phyloP scores from a whole-genome alignment of 2,329 filamentous ascomycete species.

The Trichoderma breve region DNA sequence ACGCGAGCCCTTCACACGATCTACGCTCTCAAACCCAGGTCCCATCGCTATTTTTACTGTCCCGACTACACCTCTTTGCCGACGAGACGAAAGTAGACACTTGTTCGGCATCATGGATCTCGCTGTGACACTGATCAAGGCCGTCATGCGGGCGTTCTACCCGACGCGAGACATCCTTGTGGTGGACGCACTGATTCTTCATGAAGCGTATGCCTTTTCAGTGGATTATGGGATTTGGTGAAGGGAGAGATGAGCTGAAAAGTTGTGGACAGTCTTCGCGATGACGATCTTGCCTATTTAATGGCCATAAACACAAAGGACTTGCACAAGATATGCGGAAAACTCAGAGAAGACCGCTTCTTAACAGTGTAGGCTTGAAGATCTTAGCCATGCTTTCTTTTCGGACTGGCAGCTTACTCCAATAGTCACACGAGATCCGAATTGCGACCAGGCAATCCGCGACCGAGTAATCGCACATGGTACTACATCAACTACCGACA shows the following conservation, averaged over 20 bases:
- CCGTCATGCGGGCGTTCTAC: conserved; percentile 82
- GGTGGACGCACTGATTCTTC: conserved; percentile 80
- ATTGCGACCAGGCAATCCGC: conserved; percentile 74
- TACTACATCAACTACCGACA: conserved; percentile 96
- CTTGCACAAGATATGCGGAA: conserved; percentile 83
- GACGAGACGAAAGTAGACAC: background rate
- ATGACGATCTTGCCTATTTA: conserved; percentile 82
- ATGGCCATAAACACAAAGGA: conserved; percentile 90
- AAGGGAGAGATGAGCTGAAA: conserved; percentile 55
- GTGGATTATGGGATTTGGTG: background rate
- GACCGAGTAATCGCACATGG: conserved; percentile 84
- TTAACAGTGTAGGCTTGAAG: conserved; percentile 65
- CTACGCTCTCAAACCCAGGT: background rate
- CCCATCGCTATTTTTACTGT: background rate
- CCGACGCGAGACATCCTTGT: conserved; percentile 80
- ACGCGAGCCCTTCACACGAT: background rate
- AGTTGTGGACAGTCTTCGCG: conserved; percentile 69
- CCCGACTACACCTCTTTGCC: background rate
- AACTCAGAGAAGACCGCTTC: conserved; percentile 81
- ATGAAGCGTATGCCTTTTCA: conserved; percentile 62
- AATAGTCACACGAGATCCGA: conserved; percentile 64
- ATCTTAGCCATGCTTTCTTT: background rate
- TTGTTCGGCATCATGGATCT: conserved; percentile 45
- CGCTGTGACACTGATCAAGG: conserved; percentile 77
- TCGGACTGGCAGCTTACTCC: conserved; percentile 43